Evolutionary conservation across 2,329 filamentous ascomycete genomes (phyloP).

Genomic region (Penicillium sp.): DNA sequence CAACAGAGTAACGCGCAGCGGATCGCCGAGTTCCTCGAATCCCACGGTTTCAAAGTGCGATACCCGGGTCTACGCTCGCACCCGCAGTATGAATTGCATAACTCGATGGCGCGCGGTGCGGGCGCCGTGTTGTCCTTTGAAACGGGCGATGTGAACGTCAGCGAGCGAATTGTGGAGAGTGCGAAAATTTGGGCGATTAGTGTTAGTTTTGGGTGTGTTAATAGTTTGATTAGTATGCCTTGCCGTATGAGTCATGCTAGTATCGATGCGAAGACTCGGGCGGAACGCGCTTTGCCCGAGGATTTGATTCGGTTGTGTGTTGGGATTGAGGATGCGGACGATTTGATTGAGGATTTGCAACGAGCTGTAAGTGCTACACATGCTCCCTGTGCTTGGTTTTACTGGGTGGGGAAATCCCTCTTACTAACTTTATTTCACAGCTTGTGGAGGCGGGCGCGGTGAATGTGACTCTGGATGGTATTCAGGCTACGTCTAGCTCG

Average conservation of each 20-base stretch:
- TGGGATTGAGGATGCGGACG: constrained; percentile 90
- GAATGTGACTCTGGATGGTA: constrained; percentile 79
- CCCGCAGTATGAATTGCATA: constrained; percentile 94
- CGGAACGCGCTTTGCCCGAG: constrained; percentile 90
- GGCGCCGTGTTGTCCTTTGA: constrained; percentile 96
- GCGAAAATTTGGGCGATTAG: constrained; percentile 92
- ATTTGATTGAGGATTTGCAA: constrained; percentile 89
- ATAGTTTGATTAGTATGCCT: constrained; percentile 98
- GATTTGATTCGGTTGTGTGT: constrained; percentile 95
- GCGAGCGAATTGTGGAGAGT: constrained; percentile 91
- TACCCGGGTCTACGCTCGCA: constrained; percentile 94
- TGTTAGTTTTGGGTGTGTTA: constrained; percentile 97
- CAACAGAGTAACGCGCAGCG: constrained; percentile 90
- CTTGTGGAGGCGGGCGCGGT: constrained; percentile 95
- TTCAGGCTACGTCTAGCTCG: constrained; percentile 56
- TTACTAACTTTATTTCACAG: constrained; percentile 47
- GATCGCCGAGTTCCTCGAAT: constrained; percentile 91
- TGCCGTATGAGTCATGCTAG: constrained; percentile 99
- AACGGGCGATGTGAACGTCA: constrained; percentile 81
- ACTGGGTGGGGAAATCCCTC: constrained; percentile 6
- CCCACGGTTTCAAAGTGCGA: constrained; percentile 88
- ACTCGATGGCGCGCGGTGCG: constrained; percentile 91
- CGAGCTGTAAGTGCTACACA: constrained; percentile 89
- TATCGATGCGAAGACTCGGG: constrained; percentile 91
- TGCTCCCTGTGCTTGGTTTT: background rate